phyloP scores from a whole-genome alignment of 164 flowering plant species.

The Aristolochia contorta region DNA sequence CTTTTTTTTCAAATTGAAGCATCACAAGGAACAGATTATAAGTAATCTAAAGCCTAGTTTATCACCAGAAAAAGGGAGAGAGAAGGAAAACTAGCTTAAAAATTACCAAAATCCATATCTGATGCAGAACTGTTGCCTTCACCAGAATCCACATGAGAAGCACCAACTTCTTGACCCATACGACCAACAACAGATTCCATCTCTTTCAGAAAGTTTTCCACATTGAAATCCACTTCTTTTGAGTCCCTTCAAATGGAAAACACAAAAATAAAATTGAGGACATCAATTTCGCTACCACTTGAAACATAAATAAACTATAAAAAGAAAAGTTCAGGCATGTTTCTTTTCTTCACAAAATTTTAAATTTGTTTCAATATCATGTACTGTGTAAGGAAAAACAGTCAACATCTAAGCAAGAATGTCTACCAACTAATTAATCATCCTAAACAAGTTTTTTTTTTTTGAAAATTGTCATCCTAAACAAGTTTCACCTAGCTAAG shows the following conservation, averaged over 20 bases:
- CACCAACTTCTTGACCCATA: slow-evolving; percentile 17
- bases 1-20: no score
- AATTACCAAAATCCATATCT: slow-evolving; percentile 77
- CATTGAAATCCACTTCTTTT: slow-evolving; percentile 55
- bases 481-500: no score
- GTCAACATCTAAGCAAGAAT: not conserved
- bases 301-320: no score
- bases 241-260: slow-evolving; percentile 28
- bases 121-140: slow-evolving; percentile 44
- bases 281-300: no score
- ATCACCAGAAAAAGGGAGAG: no score
- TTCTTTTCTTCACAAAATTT: no score
- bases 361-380: no score
- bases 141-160: slow-evolving; percentile 28
- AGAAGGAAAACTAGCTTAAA: not conserved
- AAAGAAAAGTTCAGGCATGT: no score
- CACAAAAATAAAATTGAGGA: slow-evolving; percentile 1
- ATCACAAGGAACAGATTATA: no score
- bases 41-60: no score
- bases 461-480: no score
- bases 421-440: not conserved
- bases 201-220: slow-evolving; percentile 67
- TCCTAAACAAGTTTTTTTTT: not conserved
- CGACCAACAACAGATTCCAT: slow-evolving; percentile 51
- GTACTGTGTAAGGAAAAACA: not conserved